Evolutionary conservation across 2,329 filamentous ascomycete genomes (phyloP), one percentile per base, ranked within the genome.

Genomic region (Passalora sequoiae): DNA sequence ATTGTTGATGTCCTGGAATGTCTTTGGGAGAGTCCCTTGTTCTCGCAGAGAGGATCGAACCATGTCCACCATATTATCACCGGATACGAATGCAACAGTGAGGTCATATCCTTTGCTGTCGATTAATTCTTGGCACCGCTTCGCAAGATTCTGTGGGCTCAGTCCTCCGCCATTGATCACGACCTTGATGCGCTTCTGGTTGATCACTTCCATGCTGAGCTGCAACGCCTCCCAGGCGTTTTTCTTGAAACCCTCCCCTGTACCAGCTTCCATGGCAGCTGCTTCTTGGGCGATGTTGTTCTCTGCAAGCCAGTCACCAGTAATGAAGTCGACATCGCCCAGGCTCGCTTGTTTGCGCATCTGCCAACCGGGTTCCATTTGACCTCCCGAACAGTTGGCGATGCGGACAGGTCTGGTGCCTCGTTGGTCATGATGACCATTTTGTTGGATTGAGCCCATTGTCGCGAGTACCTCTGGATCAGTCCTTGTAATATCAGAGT

Each of bases 141-240:
- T 54, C 1, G 76, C 75, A 12, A 80, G 53, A 0, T 70, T 75
- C 43, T 65, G 66, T 0, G 76, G 75, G 42, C 78, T 74, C 15
- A 75, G 63, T 2, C 69, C 72, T 0, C 76, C 76, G 1, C 75
- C 75, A 46, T 79, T 77, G 38, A 77, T 62, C 29, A 76, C 62
- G 12, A 78, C 62, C 46, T 75, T 75, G 60, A 78, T 77, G 0
- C 64, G 56, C 44, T 73, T 73, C 36, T 69, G 56, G 3, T 64
- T 55, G 51, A 72, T 60, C 1, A 71, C 54, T 3, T 72, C 64
- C 9, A 77, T 64, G 1, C 64, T 67, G 53, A 70, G 55, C 49
- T 67, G 57, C 12, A 74, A 57, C 1, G 69, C 70, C 41, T 72
- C 66, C n/a, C n/a, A n/a, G n/a, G n/a, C n/a, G 17, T 25, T 25